These are phyloP conservation scores for Starmerella stigmatis DNA, from an alignment of 805 yeast species.

Conservation along the genomic window DNA sequence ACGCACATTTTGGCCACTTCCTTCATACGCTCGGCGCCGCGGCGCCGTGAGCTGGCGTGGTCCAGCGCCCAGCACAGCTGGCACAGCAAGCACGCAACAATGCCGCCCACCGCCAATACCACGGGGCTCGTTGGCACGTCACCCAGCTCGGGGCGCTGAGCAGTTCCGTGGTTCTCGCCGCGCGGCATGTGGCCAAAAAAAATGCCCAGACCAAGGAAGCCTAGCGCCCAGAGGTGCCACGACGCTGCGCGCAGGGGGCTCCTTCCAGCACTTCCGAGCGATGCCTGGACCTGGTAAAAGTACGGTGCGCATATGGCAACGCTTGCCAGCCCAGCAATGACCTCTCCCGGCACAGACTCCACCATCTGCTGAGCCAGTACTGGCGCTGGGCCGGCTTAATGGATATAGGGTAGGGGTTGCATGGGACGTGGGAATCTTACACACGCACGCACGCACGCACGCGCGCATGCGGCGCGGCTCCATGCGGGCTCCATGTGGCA, in stretches of 20 bases:
- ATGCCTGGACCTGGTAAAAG: slow-evolving; percentile 8
- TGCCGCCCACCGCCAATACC: slow-evolving; percentile 1
- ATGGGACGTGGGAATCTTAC: background rate
- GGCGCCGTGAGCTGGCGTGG: slow-evolving; percentile 6
- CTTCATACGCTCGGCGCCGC: slow-evolving; percentile 2
- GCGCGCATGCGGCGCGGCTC: too few species aligned
- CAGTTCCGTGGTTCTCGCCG: background rate
- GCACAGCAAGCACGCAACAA: slow-evolving; percentile 5
- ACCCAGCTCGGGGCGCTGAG: background rate
- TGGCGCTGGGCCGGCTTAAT: background rate
- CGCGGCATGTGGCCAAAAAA: slow-evolving; percentile 12
- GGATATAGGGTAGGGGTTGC: background rate
- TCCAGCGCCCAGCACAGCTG: slow-evolving; percentile 12
- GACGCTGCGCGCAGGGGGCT: slow-evolving; percentile 10
- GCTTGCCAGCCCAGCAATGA: slow-evolving; percentile 11
- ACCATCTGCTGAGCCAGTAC: background rate
- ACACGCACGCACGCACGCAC: too few species aligned
- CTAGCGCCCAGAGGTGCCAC: slow-evolving; percentile 12
- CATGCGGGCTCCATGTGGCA: too few species aligned
- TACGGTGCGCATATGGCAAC: slow-evolving; percentile 8
- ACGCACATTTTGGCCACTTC: background rate
- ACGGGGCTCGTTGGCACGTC: slow-evolving; percentile 12
- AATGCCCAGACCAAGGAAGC: slow-evolving; percentile 5
- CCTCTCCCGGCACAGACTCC: slow-evolving; percentile 11
- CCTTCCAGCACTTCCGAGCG: background rate